These are phyloP conservation scores for Lathyrus aphaca DNA, from an alignment of 306 rosid species.

Conservation along the genomic window DNA sequence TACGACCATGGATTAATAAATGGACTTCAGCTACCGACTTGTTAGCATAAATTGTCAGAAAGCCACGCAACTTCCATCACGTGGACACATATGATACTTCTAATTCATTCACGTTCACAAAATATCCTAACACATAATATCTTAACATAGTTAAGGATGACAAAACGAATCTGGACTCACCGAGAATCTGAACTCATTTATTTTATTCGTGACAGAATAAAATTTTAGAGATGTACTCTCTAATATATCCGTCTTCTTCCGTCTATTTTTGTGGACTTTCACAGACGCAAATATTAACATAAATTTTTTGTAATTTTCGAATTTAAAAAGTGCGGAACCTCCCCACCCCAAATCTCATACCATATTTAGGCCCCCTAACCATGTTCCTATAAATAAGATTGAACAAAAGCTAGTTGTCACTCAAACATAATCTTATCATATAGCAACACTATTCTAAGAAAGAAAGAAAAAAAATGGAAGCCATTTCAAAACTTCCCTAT, in stretches of 20 bases:
- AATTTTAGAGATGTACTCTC: too few species aligned
- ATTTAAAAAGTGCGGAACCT: too few species aligned
- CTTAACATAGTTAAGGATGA: too few species aligned
- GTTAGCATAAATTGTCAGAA: constrained; percentile 44
- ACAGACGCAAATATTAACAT: too few species aligned
- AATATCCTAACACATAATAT: too few species aligned
- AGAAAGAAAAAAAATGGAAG: constrained; percentile 43
- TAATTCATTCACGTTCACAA: background rate
- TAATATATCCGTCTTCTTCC: too few species aligned
- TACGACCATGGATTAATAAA: constrained; percentile 45
- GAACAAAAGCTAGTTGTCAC: constrained; percentile 19
- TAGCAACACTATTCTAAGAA: constrained; percentile 22
- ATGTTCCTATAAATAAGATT: constrained; percentile 48
- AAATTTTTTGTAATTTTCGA: too few species aligned
- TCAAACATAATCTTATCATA: constrained; percentile 42
- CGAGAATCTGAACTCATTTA: too few species aligned
- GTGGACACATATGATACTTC: constrained; percentile 40
- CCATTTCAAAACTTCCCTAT: constrained; percentile 24
- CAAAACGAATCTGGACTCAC: too few species aligned
- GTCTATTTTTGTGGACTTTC: too few species aligned
- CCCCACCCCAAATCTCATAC: too few species aligned
- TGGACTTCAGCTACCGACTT: constrained; percentile 29
- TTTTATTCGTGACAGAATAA: too few species aligned
- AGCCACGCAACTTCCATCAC: constrained; percentile 54
- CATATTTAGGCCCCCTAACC: constrained; percentile 25